Evolutionary conservation across 2,329 filamentous ascomycete species (phyloP), one percentile per base, ranked within the genome.

Genomic region (Aspergillus sojae): DNA sequence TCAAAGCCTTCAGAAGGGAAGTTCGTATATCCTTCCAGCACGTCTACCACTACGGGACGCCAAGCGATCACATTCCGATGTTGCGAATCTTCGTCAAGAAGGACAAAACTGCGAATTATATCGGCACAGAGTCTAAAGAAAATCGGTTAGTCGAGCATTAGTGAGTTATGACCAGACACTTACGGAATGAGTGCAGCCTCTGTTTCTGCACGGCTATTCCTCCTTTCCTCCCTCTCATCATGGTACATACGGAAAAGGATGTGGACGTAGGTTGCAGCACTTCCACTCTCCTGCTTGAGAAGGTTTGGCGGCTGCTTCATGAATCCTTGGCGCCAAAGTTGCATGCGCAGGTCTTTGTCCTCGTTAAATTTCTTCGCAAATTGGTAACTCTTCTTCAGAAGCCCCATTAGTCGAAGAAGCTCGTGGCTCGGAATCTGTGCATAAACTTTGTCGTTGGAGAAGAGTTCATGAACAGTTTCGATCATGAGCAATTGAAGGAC

Each of bases 301-400:
- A 99, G 84, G 73, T 99, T 99, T 3, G 95, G 95, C 19, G 95
- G 94, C 76, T 99, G 95, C 80, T 96, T 97, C 95, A 99, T 99
- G 84, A 99, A 99, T 0, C 96, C 95, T 77, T 99, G 95, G 57
- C 93, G 86, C 93, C 96, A 99, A 21, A 99, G 84, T 21, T 92
- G 88, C 85, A 96, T 96, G 53, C 95, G 89, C 43, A 99, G 84
- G 69, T 98, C 95, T 79, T 97, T 96, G 80, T 99, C 94, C 67
- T 93, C 93, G 78, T 99, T 99, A 84, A 99, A 99, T 71, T 91
- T 91, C 74, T 96, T 94, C 52, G 96, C 95, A 71, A 99, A 99
- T 64, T 96, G 89, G 80, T 97, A 99, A 32, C 91, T 95, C 75
- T 96, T 95, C 81, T 99, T 99, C 34, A 99, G 85, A 1, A 99